phyloP scores from a whole-genome alignment of 106 monocot genomes.

The Allium fistulosum region DNA sequence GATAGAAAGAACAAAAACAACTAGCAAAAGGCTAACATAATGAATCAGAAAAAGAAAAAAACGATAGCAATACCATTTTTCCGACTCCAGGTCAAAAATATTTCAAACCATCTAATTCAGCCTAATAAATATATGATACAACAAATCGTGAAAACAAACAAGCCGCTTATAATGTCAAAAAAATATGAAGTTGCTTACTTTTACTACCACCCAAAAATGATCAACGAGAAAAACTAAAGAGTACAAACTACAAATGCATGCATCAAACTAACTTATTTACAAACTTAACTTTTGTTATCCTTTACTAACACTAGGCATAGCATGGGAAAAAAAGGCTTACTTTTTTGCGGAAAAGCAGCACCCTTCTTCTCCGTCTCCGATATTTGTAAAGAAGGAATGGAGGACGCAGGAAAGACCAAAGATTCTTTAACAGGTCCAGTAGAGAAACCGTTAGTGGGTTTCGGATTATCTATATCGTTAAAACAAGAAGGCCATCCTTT shows the following conservation, averaged over 20 bases:
- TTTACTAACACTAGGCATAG: no score
- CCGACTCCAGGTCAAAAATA: neutral
- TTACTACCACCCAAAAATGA: neutral
- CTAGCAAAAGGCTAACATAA: neutral
- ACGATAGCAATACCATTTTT: neutral
- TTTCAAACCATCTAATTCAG: neutral
- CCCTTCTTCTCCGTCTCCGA: slow-evolving; percentile 11
- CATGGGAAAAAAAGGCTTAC: slow-evolving; percentile 26
- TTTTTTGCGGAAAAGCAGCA: slow-evolving; percentile 43
- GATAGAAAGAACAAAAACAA: neutral
- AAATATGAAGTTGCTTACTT: neutral
- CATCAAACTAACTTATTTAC: neutral
- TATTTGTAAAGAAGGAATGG: neutral
- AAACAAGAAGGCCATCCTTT: slow-evolving; percentile 82
- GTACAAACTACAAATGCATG: neutral
- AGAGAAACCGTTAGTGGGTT: neutral
- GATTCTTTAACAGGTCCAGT: neutral
- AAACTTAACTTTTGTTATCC: neutral
- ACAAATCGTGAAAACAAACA: no score
- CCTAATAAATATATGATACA: neutral
- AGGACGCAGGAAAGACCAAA: slow-evolving; percentile 7
- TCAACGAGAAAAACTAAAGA: neutral
- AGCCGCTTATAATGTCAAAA: neutral
- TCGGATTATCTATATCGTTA: slow-evolving; percentile 1
- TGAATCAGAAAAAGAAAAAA: neutral